Percentiles rank a stretch among this genome's conserved stretches.
Evolutionary conservation across 306 rosid genomes (phyloP).

Genomic region (Pyrus pyrifolia): DNA sequence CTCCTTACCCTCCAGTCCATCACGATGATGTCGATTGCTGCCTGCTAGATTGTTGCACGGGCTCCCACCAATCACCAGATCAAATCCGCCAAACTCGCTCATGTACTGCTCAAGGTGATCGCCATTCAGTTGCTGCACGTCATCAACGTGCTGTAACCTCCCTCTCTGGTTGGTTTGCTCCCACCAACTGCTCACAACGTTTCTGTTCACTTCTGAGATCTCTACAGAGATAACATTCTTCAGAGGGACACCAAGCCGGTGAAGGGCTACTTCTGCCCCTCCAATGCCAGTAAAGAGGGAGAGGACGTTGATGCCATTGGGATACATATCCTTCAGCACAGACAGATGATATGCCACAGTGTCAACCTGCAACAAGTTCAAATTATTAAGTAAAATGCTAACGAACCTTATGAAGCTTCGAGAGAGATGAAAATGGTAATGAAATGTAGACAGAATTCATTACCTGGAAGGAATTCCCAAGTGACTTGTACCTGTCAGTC

Average conservation of each 20-base stretch:
- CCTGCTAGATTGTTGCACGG: slow-evolving; percentile 95
- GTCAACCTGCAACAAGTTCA: slow-evolving; percentile 62
- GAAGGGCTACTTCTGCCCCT: slow-evolving; percentile 95
- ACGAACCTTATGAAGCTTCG: background rate
- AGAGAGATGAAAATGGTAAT: background rate
- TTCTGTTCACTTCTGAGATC: slow-evolving; percentile 65
- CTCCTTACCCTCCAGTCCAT: slow-evolving; percentile 83
- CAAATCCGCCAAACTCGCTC: slow-evolving; percentile 63
- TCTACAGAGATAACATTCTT: slow-evolving; percentile 83
- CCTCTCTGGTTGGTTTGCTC: slow-evolving; percentile 95
- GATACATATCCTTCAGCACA: slow-evolving; percentile 69
- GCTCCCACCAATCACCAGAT: slow-evolving; percentile 89
- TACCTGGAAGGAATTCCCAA: slow-evolving; percentile 98
- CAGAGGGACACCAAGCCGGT: slow-evolving; percentile 68
- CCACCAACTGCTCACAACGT: slow-evolving; percentile 89
- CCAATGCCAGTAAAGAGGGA: slow-evolving; percentile 96
- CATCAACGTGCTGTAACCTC: slow-evolving; percentile 47
- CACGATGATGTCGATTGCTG: slow-evolving; percentile 74
- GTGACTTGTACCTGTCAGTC: slow-evolving; percentile 86
- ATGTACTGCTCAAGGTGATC: slow-evolving; percentile 52
- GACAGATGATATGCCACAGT: slow-evolving; percentile 93
- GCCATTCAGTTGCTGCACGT: slow-evolving; percentile 47
- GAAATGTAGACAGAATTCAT: background rate
- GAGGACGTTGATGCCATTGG: slow-evolving; percentile 74
- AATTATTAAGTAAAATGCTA: slow-evolving; percentile 9